phyloP scores from a whole-genome alignment of 169 alveolate species.

The Plasmodium ovale region DNA sequence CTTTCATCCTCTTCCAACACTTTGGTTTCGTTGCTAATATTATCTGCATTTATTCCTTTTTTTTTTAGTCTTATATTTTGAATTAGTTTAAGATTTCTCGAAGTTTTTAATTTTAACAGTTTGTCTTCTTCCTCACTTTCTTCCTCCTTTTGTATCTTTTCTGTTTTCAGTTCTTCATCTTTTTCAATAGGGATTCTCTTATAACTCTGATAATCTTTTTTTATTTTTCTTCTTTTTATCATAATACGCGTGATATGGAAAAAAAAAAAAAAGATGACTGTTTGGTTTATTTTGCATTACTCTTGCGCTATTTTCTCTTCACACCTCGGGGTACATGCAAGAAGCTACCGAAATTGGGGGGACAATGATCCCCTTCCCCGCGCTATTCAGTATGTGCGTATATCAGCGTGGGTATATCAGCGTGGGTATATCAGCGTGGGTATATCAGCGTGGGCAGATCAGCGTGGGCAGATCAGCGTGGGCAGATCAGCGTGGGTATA shows the following conservation, averaged over 20 bases:
- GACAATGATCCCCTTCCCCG: too few relatives aligned
- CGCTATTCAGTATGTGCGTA: too few relatives aligned
- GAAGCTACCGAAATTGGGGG: too few relatives aligned
- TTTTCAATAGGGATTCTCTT: constrained; percentile 41
- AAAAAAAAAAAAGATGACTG: too few relatives aligned
- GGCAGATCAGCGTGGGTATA: too few relatives aligned
- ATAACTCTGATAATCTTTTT: not conserved
- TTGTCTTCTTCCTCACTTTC: constrained; percentile 7
- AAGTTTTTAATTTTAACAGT: constrained; percentile 31
- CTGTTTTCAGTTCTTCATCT: constrained; percentile 34
- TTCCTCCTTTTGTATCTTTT: not conserved
- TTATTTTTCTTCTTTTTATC: constrained; percentile 49
- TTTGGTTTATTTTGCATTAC: too few relatives aligned
- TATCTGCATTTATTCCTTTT: constrained; percentile 64
- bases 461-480: too few relatives aligned
- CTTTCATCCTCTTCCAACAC: constrained; percentile 39
- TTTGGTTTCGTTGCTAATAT: constrained; percentile 18
- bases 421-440: too few relatives aligned
- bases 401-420: too few relatives aligned
- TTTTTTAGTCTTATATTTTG: constrained; percentile 64
- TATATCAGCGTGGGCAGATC: too few relatives aligned
- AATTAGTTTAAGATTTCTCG: constrained; percentile 44
- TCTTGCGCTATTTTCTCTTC: too few relatives aligned
- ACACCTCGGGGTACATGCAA: too few relatives aligned
- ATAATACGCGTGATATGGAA: not conserved